phyloP scores from a whole-genome alignment of 345 rosid genomes.

The Arabidopsis thaliana region TAIR10.1 NC_003070.9:22330001-22330500 shows the following conservation, averaged over 20 bases:
- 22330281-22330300: not conserved
- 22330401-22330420: too few species aligned
- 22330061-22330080: slow-evolving; percentile 23
- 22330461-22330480: too few species aligned
- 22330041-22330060: slow-evolving; percentile 44
- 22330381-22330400: not conserved
- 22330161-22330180: slow-evolving; percentile 32
- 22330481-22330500: too few species aligned
- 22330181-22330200: slow-evolving; percentile 31
- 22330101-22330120: not conserved
- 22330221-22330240: slow-evolving; percentile 38
- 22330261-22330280: not conserved
- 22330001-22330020: slow-evolving; percentile 14
- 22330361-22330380: not conserved
- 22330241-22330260: slow-evolving; percentile 16
- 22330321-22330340: not conserved
- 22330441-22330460: too few species aligned
- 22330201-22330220: slow-evolving; percentile 28
- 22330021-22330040: slow-evolving; percentile 26
- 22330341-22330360: not conserved
- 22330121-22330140: not conserved
- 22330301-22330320: not conserved
- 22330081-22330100: not conserved
- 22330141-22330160: slow-evolving; percentile 2
- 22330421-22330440: too few species aligned